phyloP scores from a whole-genome alignment of 805 yeast genomes.

The Cyberlindnera mycetangii region DNA sequence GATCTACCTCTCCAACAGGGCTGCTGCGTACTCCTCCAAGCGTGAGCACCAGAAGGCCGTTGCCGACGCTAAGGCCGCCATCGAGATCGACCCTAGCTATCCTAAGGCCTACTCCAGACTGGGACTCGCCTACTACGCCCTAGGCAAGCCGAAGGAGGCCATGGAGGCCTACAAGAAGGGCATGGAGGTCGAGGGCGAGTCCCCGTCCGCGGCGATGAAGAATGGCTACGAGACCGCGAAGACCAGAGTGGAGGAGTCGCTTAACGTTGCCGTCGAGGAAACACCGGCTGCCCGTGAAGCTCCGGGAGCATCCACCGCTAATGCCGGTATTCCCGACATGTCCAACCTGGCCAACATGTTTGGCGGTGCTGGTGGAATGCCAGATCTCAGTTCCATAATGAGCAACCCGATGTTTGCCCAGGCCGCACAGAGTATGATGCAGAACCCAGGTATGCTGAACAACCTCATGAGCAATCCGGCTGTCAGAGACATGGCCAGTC shows the following conservation, averaged over 20 bases:
- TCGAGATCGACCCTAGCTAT: slow-evolving; percentile 71
- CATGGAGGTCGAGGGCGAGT: slow-evolving; percentile 79
- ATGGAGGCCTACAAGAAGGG: slow-evolving; percentile 89
- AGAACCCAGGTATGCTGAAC: slow-evolving; percentile 72
- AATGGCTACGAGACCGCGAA: slow-evolving; percentile 94
- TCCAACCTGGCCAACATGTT: slow-evolving; percentile 47
- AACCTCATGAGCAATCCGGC: slow-evolving; percentile 28
- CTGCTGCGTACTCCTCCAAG: slow-evolving; percentile 89
- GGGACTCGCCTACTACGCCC: slow-evolving; percentile 92
- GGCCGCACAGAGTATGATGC: slow-evolving; percentile 87
- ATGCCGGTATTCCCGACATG: slow-evolving; percentile 78
- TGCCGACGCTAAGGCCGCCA: slow-evolving; percentile 80
- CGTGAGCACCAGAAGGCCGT: slow-evolving; percentile 75
- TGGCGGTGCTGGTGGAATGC: slow-evolving; percentile 67
- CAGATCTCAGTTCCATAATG: slow-evolving; percentile 66
- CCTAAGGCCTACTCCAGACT: slow-evolving; percentile 94
- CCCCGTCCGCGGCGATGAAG: slow-evolving; percentile 84
- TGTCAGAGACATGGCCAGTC: slow-evolving; percentile 12
- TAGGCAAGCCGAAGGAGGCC: slow-evolving; percentile 88
- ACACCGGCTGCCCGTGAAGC: slow-evolving; percentile 27
- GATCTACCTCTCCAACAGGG: slow-evolving; percentile 88
- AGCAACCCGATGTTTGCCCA: slow-evolving; percentile 90
- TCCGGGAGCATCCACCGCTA: too few species aligned
- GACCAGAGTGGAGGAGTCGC: slow-evolving; percentile 76
- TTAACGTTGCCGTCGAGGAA: slow-evolving; percentile 31